Conservation (phyloP, 2,329 filamentous ascomycete genomes). For the Thielaviopsis cerberus region DNA sequence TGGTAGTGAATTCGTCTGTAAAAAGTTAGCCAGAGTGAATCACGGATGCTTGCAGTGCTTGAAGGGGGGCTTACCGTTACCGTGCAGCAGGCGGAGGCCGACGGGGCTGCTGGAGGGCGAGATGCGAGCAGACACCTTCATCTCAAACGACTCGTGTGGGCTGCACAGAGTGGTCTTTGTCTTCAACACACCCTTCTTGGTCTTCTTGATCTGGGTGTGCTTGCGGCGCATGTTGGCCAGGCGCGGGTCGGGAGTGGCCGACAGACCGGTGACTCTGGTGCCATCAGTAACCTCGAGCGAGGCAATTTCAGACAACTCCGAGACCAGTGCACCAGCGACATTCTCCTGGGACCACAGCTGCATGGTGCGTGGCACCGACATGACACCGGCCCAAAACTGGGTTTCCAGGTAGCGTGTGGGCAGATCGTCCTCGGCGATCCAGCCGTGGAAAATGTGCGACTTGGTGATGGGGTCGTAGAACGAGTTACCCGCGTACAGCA, state of each 20-base stretch:
- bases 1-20: conserved; percentile 11
- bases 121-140: too few species aligned
- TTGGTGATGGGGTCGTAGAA: conserved; percentile 13
- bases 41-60: too few species aligned
- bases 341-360: conserved; percentile 7
- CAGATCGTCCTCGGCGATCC: conserved; percentile 8
- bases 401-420: conserved; percentile 2
- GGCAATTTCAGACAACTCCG: conserved; percentile 2
- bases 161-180: too few species aligned
- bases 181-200: too few species aligned
- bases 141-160: too few species aligned
- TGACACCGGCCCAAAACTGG: conserved; percentile 8
- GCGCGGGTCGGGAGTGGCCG: too few species aligned
- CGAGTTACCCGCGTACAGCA: conserved; percentile 14
- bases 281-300: conserved; percentile 2
- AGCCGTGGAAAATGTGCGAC: conserved; percentile 3
- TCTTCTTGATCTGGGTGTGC: too few species aligned
- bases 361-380: conserved; percentile 7
- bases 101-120: too few species aligned
- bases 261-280: too few species aligned
- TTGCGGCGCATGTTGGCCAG: too few species aligned
- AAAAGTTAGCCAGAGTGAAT: too few species aligned
- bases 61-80: conserved; percentile 7
- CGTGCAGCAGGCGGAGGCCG: conserved; percentile 8
- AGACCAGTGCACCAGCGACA: conserved; percentile 5